Conservation (phyloP, 768 basidiomycete genomes). For the Leccinum aurantiacum region DNA sequence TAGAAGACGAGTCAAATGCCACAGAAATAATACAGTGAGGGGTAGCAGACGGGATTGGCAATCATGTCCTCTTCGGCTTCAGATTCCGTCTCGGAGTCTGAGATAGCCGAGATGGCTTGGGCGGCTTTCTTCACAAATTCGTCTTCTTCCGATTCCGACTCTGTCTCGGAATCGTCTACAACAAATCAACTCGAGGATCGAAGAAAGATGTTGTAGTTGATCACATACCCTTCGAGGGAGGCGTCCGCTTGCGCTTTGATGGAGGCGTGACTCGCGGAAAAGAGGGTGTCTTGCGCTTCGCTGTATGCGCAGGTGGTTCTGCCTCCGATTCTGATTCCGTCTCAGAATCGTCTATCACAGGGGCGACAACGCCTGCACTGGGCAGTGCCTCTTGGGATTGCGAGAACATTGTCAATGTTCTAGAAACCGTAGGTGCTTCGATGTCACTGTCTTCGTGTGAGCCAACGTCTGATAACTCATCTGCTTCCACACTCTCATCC, state of each 20-base stretch:
- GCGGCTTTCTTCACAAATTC: constrained; percentile 9
- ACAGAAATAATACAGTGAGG: not conserved
- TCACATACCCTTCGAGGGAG: constrained; percentile 20
- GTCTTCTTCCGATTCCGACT: constrained; percentile 43
- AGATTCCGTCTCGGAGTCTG: constrained; percentile 45
- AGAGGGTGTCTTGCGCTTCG: constrained; percentile 30
- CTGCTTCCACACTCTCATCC: constrained; percentile 25
- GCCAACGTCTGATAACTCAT: constrained; percentile 18
- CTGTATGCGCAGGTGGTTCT: constrained; percentile 6
- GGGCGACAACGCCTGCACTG: not conserved
- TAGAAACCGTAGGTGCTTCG: constrained; percentile 24
- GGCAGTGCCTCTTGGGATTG: constrained; percentile 8
- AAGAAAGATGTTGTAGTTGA: not conserved
- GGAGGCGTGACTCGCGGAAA: constrained; percentile 8
- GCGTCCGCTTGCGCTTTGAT: constrained; percentile 20
- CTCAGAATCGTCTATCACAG: constrained; percentile 25
- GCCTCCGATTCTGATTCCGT: constrained; percentile 36
- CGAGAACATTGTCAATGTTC: constrained; percentile 17
- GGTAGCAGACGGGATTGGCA: constrained; percentile 32
- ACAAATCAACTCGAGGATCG: not conserved
- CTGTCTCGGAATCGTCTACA: constrained; percentile 45
- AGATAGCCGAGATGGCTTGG: constrained; percentile 5
- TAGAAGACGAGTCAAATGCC: constrained; percentile 2
- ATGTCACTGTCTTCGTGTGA: constrained; percentile 28
- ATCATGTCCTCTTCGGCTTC: constrained; percentile 37